A percentile compares a stretch with the other conserved stretches of the same genome.
Evolutionary conservation across 2,329 filamentous ascomycete genomes (phyloP).

Genomic region (Didymellaceae sp.): DNA sequence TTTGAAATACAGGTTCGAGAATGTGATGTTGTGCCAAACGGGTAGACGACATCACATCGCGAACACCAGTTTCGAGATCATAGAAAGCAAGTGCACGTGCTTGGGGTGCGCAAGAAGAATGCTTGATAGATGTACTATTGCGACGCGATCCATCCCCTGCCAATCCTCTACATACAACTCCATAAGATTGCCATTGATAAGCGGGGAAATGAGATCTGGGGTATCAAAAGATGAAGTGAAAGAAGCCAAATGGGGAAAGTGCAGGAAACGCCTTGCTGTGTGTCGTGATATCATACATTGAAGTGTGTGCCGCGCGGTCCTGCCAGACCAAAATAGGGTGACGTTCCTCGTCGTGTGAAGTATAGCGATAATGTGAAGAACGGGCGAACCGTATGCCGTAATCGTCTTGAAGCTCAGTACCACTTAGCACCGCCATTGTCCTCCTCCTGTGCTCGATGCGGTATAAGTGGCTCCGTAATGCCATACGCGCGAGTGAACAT

Average conservation of each 20-base stretch:
- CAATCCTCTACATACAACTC: background rate
- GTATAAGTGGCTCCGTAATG: slow-evolving; percentile 81
- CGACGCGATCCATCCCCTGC: background rate
- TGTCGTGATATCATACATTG: slow-evolving; percentile 3
- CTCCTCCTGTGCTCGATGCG: slow-evolving; percentile 65
- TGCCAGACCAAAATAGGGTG: background rate
- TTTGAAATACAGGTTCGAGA: too few relatives aligned
- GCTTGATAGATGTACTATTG: too few relatives aligned
- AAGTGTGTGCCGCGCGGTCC: background rate
- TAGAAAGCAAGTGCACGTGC: too few relatives aligned
- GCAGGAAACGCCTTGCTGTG: background rate
- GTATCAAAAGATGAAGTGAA: slow-evolving; percentile 11
- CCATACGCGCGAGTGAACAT: slow-evolving; percentile 77
- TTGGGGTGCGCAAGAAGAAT: too few relatives aligned
- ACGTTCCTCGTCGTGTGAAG: background rate
- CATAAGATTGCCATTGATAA: background rate
- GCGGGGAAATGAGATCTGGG: slow-evolving; percentile 10
- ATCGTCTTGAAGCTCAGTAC: background rate
- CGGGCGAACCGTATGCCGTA: background rate
- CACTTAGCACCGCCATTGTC: slow-evolving; percentile 20
- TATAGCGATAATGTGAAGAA: background rate
- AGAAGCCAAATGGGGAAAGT: background rate
- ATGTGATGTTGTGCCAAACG: too few relatives aligned
- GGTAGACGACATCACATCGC: too few relatives aligned
- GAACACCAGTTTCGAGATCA: too few relatives aligned